Evolutionary conservation across 441 rosid genomes (phyloP).

Genomic region (Raphanus hybrid): DNA sequence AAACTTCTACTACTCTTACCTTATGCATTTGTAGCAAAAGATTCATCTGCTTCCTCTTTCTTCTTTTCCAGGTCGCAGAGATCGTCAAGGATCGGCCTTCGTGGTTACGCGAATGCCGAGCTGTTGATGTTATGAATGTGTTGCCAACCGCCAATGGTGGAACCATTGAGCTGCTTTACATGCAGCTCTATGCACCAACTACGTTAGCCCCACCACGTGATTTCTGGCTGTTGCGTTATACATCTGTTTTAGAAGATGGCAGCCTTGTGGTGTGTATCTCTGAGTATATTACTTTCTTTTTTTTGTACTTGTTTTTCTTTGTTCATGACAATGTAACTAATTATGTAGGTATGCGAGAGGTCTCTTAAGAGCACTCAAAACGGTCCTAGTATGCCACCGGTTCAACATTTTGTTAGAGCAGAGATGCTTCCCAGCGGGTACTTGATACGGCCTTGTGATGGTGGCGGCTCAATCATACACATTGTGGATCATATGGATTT

Average conservation of each 20-base stretch:
- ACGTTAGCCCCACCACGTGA: conserved; percentile 98
- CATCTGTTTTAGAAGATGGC: conserved; percentile 96
- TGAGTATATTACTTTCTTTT: neutral
- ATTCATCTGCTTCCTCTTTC: neutral
- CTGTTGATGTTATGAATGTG: conserved; percentile 93
- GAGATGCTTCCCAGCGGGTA: conserved; percentile 98
- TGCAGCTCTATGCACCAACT: conserved; percentile 98
- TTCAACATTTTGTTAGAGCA: conserved; percentile 96
- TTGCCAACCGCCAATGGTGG: conserved; percentile 98
- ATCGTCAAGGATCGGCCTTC: conserved; percentile 98
- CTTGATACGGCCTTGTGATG: conserved; percentile 95
- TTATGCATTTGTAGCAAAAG: no score
- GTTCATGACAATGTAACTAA: conserved; percentile 14
- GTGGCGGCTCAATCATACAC: conserved; percentile 95
- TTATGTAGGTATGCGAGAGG: conserved; percentile 81
- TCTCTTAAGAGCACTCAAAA: conserved; percentile 92
- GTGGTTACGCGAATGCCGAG: conserved; percentile 99
- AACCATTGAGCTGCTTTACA: conserved; percentile 97
- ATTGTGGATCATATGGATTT: conserved; percentile 96
- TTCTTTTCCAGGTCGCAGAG: conserved; percentile 95
- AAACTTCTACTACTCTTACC: no score
- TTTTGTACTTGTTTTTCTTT: neutral
- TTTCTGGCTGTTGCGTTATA: conserved; percentile 95
- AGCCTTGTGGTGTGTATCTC: conserved; percentile 85
- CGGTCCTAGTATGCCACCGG: conserved; percentile 96